Evolutionary conservation across 1,284 basidiomycete species (phyloP), one percentile per base, ranked within the genome.

Genomic region (Clitocybe nebularis): DNA sequence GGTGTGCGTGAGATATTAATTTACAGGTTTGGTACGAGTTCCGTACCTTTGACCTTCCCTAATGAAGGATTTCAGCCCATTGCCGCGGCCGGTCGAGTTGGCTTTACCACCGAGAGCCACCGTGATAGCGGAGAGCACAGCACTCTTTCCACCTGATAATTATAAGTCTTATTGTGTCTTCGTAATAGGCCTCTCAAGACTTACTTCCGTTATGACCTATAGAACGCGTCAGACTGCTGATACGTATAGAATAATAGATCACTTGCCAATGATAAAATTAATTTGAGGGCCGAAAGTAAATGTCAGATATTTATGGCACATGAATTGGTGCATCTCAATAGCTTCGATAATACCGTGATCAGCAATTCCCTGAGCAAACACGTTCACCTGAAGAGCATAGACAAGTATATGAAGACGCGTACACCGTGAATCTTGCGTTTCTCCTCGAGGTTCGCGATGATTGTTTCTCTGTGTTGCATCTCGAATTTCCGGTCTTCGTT

Each of bases 101-200:
- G 94, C 89, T 63, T 95, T 97, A 1, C 93, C 93, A 36, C 96
- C 96, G 0, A 99, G 75, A 2, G 91, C 94, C 13, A 99, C 79
- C 1, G 93, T 93, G 50, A 99, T 84, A 2, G 87, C 96, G 5
- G 95, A 93, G 23, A 99, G 74, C 28, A 97, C 84, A 1, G 96
- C 94, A 59, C 91, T 95, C 68, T 99, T 99, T 9, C 96, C 94
- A 64, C 92, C 87, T 90, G 46, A 4, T 30, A 2, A 2, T 6
- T n/a, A n/a, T n/a, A n/a, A n/a, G n/a, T n/a, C n/a, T n/a, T n/a
- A n/a, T n/a, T n/a, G n/a, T n/a, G n/a, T n/a, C n/a, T n/a, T n/a
- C n/a, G n/a, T n/a, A n/a, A n/a, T n/a, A n/a, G n/a, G n/a, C n/a
- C n/a, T n/a, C n/a, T n/a, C n/a, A n/a, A 23, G 22, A 74, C 84